Base-by-base conservation (phyloP, 1,139 yeast genomes). In the Candida gigantensis region DNA sequence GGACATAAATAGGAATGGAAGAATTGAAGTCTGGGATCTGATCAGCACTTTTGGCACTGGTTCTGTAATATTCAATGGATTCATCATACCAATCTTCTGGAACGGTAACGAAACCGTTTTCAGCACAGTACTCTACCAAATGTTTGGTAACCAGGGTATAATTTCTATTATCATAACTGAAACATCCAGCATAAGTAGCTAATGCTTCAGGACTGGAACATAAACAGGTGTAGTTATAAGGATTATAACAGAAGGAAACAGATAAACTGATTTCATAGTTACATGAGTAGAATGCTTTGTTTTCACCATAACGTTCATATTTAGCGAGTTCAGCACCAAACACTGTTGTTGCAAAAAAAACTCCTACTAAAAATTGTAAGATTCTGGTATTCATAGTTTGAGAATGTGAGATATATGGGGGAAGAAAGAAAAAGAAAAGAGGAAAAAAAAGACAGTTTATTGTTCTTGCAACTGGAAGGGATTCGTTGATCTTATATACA, bases 21-120 rank as follows among this genome's bases (percentile, higher is more conserved):
- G 19, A 18, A 34, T 62, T 61, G 34, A 57, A 62, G 20, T 45
- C 50, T 7, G 44, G 38, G 17, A 62, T 55, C 8, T 57, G 58
- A 9, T 34, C 21, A 5, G 50, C 37, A 13, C 39, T 30, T 12
- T 46, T 51, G 3, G 64, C 65, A 32, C 43, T 17, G 4, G 43
- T 34, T 5, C 42, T 35, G 40, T 47, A 63, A 24, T 46, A 35
- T 4, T 36, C 32, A 13, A 45, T 52, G 3, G 65, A 52, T 1
- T 41, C 45, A 5, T 42, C 40, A 12, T 49, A 46, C 18, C 51
- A 47, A 8, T 53, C 45, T 1, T 30, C 29, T 6, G 59, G 48
- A 8, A 59, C 18, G 5, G 48, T 41, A 0, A 37, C 37, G 19
- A 37, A 35, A 26, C 37, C 50, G 11, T 37, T 3, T 19, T 33